Evolutionary conservation across 495 filamentous ascomycete genomes (phyloP).

Genomic region (Neurospora sp.): DNA sequence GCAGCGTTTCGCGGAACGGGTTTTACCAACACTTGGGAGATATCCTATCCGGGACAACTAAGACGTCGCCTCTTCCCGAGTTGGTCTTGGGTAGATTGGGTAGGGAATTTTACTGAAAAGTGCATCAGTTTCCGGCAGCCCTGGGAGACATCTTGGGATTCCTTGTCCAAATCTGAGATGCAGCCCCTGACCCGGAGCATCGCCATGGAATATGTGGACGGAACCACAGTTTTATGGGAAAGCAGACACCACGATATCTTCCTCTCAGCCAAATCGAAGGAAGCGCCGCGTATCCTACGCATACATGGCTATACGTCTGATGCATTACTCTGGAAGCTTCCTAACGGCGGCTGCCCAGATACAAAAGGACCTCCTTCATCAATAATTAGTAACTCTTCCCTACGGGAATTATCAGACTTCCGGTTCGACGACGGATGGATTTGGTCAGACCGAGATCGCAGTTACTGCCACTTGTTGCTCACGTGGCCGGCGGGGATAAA

Average conservation of each 20-base stretch:
- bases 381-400: neutral
- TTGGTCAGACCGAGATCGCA: neutral
- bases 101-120: neutral
- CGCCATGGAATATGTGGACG: neutral
- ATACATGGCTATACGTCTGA: neutral
- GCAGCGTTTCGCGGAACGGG: accelerated
- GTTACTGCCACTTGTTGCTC: neutral
- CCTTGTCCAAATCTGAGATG: no score
- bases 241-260: neutral
- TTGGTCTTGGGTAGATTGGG: neutral
- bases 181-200: neutral
- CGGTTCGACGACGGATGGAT: neutral
- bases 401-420: neutral
- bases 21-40: neutral
- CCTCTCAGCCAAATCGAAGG: neutral
- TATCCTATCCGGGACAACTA: neutral
- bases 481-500: neutral
- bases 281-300: neutral
- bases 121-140: neutral
- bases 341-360: accelerated
- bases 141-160: neutral
- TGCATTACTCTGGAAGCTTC: neutral
- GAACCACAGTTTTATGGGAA: neutral
- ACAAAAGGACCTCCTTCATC: neutral
- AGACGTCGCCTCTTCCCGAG: neutral